Evolutionary conservation across 164 flowering plant genomes (phyloP).

Genomic region (Buxus sempervirens): DNA sequence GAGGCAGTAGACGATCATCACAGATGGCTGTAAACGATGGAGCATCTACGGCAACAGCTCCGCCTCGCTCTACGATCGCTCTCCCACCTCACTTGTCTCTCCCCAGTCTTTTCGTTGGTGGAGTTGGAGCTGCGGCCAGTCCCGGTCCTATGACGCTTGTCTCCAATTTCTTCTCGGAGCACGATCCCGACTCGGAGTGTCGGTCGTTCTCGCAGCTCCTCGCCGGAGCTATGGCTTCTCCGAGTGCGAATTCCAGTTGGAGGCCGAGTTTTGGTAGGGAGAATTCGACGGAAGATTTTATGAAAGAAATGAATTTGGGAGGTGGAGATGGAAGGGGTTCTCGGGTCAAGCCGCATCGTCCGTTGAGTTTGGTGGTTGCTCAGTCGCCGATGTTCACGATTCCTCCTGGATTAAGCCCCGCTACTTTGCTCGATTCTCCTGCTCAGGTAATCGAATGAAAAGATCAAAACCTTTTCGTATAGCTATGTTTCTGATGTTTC

Average conservation of each 20-base stretch:
- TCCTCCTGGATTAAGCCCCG: constrained; percentile 52
- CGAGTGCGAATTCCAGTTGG: constrained; percentile 10
- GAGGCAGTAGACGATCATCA: not conserved
- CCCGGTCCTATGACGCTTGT: too few relatives aligned
- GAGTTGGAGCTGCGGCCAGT: constrained; percentile 43
- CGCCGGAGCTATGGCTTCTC: constrained; percentile 43
- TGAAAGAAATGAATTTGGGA: not conserved
- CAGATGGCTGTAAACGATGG: constrained; percentile 29
- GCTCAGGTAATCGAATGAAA: constrained; percentile 29
- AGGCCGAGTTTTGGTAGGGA: not conserved
- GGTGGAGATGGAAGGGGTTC: constrained; percentile 5
- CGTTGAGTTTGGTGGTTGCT: constrained; percentile 27
- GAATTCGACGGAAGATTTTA: not conserved
- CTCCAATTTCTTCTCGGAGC: constrained; percentile 65
- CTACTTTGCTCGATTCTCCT: constrained; percentile 43
- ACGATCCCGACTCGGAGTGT: constrained; percentile 38
- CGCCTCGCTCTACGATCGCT: constrained; percentile 34
- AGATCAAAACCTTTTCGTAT: not conserved
- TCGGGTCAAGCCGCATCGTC: constrained; percentile 33
- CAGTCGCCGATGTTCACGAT: constrained; percentile 37
- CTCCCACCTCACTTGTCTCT: constrained; percentile 40
- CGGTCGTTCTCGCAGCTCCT: constrained; percentile 74
- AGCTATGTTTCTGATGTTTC: not conserved
- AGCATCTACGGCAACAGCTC: constrained; percentile 6
- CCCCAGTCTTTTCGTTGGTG: constrained; percentile 31